A percentile compares a stretch with the other conserved stretches of the same genome.
phyloP scores from a whole-genome alignment of 805 yeast genomes.

The Ogataea ramenticola region DNA sequence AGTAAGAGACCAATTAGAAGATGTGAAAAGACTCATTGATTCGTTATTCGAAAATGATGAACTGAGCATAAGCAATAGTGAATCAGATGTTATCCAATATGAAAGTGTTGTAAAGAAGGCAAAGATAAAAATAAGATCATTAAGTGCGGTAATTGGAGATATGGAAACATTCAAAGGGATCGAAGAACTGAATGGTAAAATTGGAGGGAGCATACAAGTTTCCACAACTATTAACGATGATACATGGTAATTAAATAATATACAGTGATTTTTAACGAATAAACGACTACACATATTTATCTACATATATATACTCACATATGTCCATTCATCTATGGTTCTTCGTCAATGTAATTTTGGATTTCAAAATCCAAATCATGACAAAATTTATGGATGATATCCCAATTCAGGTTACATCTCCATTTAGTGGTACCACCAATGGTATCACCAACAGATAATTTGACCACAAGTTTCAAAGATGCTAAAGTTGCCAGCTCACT shows the following conservation, averaged over 20 bases:
- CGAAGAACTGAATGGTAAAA: conserved; percentile 11
- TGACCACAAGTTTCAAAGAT: conserved; percentile 23
- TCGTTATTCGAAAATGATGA: conserved; percentile 12
- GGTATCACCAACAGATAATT: conserved; percentile 25
- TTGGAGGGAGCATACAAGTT: conserved; percentile 22
- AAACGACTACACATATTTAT: too few species aligned
- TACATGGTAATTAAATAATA: conserved; percentile 21
- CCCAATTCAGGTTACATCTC: conserved; percentile 73
- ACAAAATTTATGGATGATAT: conserved; percentile 51
- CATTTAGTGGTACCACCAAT: conserved; percentile 68
- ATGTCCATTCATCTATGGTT: conserved; percentile 29
- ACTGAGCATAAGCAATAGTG: conserved; percentile 17
- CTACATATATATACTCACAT: not conserved
- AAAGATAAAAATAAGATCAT: conserved; percentile 20
- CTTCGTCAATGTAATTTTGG: conserved; percentile 47
- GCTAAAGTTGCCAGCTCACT: conserved; percentile 31
- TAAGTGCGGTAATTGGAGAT: conserved; percentile 18
- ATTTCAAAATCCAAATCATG: conserved; percentile 60
- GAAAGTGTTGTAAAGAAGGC: conserved; percentile 20
- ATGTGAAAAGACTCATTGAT: conserved; percentile 13
- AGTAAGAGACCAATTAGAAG: conserved; percentile 9
- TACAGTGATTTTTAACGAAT: too few species aligned
- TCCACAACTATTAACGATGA: conserved; percentile 14
- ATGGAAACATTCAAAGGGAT: conserved; percentile 14
- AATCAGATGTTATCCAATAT: conserved; percentile 19